phyloP scores from a whole-genome alignment of 495 filamentous ascomycete species.

The Penicillium waksmanii region DNA sequence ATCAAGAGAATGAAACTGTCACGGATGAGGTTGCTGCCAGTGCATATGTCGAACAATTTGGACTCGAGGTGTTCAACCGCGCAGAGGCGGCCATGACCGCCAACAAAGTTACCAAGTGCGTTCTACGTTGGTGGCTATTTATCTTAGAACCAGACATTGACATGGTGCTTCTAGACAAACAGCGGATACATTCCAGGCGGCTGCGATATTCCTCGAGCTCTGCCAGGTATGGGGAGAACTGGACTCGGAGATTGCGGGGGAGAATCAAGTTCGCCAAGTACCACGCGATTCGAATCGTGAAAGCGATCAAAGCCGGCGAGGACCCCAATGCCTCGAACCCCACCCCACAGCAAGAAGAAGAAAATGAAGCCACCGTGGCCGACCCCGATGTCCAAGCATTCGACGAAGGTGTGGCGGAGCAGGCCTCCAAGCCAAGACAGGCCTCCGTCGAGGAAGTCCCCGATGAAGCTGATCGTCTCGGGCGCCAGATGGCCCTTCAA shows the following conservation, averaged over 20 bases:
- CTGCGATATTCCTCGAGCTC: slow-evolving; percentile 88
- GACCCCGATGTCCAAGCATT: slow-evolving; percentile 54
- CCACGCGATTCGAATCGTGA: slow-evolving; percentile 88
- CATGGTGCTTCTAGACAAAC: slow-evolving; percentile 68
- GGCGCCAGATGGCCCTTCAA: slow-evolving; percentile 38
- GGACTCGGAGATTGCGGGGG: slow-evolving; percentile 75
- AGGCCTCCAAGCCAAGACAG: slow-evolving; percentile 49
- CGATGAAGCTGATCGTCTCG: slow-evolving; percentile 50
- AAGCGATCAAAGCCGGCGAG: slow-evolving; percentile 86
- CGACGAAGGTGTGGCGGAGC: slow-evolving; percentile 39
- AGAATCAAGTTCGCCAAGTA: slow-evolving; percentile 97
- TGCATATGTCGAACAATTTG: slow-evolving; percentile 94
- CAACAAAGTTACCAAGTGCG: slow-evolving; percentile 83
- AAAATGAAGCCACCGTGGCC: slow-evolving; percentile 28
- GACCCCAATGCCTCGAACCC: slow-evolving; percentile 94
- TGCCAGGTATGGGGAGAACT: slow-evolving; percentile 78
- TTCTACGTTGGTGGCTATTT: not conserved
- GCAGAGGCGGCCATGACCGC: slow-evolving; percentile 81
- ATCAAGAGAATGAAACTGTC: slow-evolving; percentile 70
- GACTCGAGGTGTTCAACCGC: slow-evolving; percentile 79
- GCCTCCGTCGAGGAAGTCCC: slow-evolving; percentile 60
- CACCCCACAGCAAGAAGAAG: slow-evolving; percentile 49
- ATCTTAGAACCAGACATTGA: not conserved
- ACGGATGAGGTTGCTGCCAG: slow-evolving; percentile 81
- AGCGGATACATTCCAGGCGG: slow-evolving; percentile 88